Conservation (phyloP, 495 filamentous ascomycete species). For the Hypoxylon cercidicola region DNA sequence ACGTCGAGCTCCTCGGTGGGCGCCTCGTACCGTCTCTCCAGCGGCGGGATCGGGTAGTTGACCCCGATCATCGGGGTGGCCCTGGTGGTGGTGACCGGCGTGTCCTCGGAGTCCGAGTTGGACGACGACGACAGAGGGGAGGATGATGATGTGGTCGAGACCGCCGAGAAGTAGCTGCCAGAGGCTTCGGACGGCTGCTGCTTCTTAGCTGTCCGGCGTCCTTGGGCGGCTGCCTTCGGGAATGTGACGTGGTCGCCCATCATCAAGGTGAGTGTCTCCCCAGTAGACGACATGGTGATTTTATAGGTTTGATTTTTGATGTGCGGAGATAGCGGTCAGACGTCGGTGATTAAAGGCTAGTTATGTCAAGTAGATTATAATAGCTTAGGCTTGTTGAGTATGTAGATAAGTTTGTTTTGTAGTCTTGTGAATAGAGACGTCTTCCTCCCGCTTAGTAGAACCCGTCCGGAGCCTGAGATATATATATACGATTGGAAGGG, state of each 20-base stretch:
- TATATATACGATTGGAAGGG: neutral
- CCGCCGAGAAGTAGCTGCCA: slow-evolving; percentile 35
- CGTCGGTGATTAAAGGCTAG: slow-evolving; percentile 6
- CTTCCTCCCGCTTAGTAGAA: neutral
- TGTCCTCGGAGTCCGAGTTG: slow-evolving; percentile 26
- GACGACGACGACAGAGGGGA: slow-evolving; percentile 28
- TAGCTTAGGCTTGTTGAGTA: neutral
- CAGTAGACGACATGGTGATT: slow-evolving; percentile 10
- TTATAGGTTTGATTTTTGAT: neutral
- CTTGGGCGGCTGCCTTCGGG: slow-evolving; percentile 15
- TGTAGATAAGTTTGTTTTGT: neutral
- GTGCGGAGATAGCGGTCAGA: slow-evolving; percentile 14
- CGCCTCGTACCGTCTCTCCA: slow-evolving; percentile 48
- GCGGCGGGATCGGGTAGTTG: slow-evolving; percentile 40
- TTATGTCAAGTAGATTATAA: neutral
- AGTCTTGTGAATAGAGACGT: neutral
- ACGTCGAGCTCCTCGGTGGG: slow-evolving; percentile 49
- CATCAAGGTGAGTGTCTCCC: slow-evolving; percentile 17
- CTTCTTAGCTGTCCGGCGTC: slow-evolving; percentile 5
- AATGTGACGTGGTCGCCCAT: slow-evolving; percentile 17
- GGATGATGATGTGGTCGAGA: neutral
- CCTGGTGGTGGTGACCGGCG: slow-evolving; percentile 7
- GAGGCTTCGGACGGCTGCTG: slow-evolving; percentile 30
- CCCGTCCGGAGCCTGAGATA: neutral
- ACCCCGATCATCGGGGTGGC: slow-evolving; percentile 20